Conservation (phyloP, 805 yeast genomes). For the Limtongia smithiae region DNA sequence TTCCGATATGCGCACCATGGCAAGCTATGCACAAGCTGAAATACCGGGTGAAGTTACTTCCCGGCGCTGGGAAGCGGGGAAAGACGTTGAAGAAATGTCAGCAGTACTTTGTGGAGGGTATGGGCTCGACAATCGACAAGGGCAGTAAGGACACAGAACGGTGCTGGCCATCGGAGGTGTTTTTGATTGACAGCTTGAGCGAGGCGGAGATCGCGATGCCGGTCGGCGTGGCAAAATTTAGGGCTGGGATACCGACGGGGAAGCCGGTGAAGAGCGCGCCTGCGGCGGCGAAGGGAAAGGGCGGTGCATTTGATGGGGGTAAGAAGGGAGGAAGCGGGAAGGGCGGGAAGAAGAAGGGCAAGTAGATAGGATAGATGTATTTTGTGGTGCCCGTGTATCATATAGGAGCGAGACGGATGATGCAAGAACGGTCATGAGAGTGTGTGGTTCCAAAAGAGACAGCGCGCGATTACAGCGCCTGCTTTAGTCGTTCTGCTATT, state of each 20-base stretch:
- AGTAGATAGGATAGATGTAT: background rate
- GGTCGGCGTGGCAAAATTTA: slow-evolving; percentile 65
- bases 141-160: slow-evolving; percentile 47
- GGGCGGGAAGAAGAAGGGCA: slow-evolving; percentile 1
- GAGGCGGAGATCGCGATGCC: slow-evolving; percentile 64
- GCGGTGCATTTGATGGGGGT: background rate
- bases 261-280: background rate
- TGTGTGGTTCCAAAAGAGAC: too few relatives aligned
- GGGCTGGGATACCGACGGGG: slow-evolving; percentile 23
- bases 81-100: slow-evolving; percentile 73
- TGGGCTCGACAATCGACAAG: slow-evolving; percentile 39
- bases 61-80: slow-evolving; percentile 78
- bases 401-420: too few relatives aligned
- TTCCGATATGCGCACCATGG: slow-evolving; percentile 96
- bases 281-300: too few relatives aligned
- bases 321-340: background rate
- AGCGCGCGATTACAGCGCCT: slow-evolving; percentile 19
- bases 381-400: too few relatives aligned
- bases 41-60: slow-evolving; percentile 79
- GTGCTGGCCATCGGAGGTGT: slow-evolving; percentile 72
- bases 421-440: too few relatives aligned
- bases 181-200: slow-evolving; percentile 52
- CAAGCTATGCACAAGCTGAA: slow-evolving; percentile 64
- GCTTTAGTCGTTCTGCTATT: slow-evolving; percentile 27
- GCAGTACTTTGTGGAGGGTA: slow-evolving; percentile 52